Base-by-base conservation (phyloP, 208 protist species). In the Leishmania mexicana region DNA sequence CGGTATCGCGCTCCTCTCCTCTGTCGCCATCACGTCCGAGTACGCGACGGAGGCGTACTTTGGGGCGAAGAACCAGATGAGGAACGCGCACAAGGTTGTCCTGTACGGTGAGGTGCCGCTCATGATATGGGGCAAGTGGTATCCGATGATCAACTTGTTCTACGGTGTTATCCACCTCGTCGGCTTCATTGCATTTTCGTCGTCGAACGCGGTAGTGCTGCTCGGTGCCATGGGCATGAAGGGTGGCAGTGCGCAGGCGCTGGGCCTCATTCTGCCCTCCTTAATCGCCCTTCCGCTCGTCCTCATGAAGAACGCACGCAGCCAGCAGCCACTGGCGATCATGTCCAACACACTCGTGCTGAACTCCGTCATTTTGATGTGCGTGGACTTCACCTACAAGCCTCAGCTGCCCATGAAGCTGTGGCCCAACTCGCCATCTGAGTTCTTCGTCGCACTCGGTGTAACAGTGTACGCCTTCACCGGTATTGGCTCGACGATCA, bases 21-120 rank as follows among this genome's bases (percentile, higher is more conserved):
- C 88, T 51, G 86, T 91, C 35, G 79, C 90, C 51, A 64, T 87
- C 71, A 87, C 85, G 40, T 92, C 88, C 28, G 84, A 88, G 77
- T 93, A 93, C 86, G 86, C 88, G 40, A 91, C 88, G 47, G 87
- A 92, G 81, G 81, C 84, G 19, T 92, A 84, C 83, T 92, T 93
- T 67, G 86, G 77, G 1, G 87, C 88, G 19, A 93, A 93, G 82
- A 89, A 93, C 51, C 90, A 92, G 77, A 78, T 93, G 83, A 73
- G 79, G 51, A 72, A 85, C 10, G 85, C 87, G 1, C 57, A 84
- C 75, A 86, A 82, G 58, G 90, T 90, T 17, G 76, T 89, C n/a
- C 65, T 88, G 24, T 93, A 88, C 86, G 88, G 90, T 31, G 83
- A 88, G 83, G 86, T 92, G 51, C 85, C 87, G 13, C 74, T 74